phyloP scores from a whole-genome alignment of 2,329 filamentous ascomycete genomes.

The Endocalyx cinctus region DNA sequence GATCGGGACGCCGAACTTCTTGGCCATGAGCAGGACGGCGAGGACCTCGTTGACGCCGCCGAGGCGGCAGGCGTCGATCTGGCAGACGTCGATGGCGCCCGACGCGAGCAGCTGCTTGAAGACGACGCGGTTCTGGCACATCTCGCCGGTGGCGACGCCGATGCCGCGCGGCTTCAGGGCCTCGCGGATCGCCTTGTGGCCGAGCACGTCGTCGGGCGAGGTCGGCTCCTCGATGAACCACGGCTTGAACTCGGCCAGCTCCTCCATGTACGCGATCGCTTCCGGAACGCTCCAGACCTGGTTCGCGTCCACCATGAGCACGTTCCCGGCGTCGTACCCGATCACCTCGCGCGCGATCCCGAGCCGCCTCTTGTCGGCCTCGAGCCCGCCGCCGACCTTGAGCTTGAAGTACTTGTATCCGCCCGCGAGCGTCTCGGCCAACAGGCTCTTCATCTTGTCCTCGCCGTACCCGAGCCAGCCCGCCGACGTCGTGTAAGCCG shows the following conservation, averaged over 20 bases:
- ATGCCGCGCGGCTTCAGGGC: conserved; percentile 71
- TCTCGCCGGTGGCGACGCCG: conserved; percentile 86
- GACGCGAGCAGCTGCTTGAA: conserved; percentile 86
- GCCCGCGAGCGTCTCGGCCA: conserved; percentile 68
- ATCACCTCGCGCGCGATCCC: conserved; percentile 73
- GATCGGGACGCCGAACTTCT: conserved; percentile 73
- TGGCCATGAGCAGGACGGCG: conserved; percentile 82
- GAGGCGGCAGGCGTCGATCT: conserved; percentile 85
- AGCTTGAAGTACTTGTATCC: conserved; percentile 88
- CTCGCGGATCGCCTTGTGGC: conserved; percentile 79
- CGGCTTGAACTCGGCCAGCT: conserved; percentile 76
- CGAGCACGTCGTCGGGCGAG: conserved; percentile 82
- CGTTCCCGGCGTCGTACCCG: conserved; percentile 75
- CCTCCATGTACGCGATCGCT: conserved; percentile 80
- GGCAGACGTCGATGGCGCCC: conserved; percentile 80
- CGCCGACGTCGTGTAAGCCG: conserved; percentile 84
- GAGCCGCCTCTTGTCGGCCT: conserved; percentile 66
- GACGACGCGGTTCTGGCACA: conserved; percentile 91
- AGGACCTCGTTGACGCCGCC: conserved; percentile 90
- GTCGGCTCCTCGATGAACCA: conserved; percentile 97
- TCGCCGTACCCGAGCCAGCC: conserved; percentile 90
- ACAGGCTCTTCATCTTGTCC: conserved; percentile 74
- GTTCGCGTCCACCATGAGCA: conserved; percentile 91
- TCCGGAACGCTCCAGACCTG: conserved; percentile 90
- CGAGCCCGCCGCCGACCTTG: conserved; percentile 74